Conservation (phyloP, 257 asterid species). For the Eustoma russellianum region DNA sequence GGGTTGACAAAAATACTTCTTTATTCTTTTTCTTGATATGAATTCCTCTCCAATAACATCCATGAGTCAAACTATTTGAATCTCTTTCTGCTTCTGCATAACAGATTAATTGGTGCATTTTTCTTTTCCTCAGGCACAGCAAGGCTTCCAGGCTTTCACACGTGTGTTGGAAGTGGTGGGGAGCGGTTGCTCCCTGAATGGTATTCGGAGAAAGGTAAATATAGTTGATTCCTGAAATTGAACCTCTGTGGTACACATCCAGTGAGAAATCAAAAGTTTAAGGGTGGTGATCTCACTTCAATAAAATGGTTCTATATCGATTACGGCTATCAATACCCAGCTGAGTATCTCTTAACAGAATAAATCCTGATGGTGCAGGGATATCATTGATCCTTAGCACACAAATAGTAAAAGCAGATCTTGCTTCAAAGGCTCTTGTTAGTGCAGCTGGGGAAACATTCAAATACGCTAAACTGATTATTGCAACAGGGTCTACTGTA, state of each 20-base stretch:
- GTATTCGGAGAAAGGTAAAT: slow-evolving; percentile 82
- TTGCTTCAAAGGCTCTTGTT: slow-evolving; percentile 61
- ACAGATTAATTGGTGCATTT: not conserved
- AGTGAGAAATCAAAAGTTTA: not conserved
- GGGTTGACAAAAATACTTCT: slow-evolving; percentile 3
- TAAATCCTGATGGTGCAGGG: slow-evolving; percentile 38
- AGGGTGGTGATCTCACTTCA: no score
- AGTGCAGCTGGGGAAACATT: slow-evolving; percentile 64
- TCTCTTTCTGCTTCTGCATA: not conserved
- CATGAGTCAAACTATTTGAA: no score
- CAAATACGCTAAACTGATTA: slow-evolving; percentile 43
- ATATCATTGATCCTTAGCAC: slow-evolving; percentile 80
- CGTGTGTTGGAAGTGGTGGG: slow-evolving; percentile 97
- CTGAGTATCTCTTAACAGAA: slow-evolving; percentile 10
- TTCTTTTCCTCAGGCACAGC: slow-evolving; percentile 61
- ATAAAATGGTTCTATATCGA: not conserved
- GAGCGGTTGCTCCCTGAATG: slow-evolving; percentile 93
- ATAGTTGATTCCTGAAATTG: not conserved
- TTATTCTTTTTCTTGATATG: not conserved
- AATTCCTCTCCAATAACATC: not conserved
- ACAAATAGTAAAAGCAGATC: slow-evolving; percentile 80
- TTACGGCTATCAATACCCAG: not conserved
- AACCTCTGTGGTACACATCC: not conserved
- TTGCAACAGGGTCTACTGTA: slow-evolving; percentile 92
- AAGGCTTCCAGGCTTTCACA: slow-evolving; percentile 92